A percentile compares a stretch with the other conserved stretches of the same genome.
phyloP scores from a whole-genome alignment of 768 basidiomycete species.

The Clavulina sp. region DNA sequence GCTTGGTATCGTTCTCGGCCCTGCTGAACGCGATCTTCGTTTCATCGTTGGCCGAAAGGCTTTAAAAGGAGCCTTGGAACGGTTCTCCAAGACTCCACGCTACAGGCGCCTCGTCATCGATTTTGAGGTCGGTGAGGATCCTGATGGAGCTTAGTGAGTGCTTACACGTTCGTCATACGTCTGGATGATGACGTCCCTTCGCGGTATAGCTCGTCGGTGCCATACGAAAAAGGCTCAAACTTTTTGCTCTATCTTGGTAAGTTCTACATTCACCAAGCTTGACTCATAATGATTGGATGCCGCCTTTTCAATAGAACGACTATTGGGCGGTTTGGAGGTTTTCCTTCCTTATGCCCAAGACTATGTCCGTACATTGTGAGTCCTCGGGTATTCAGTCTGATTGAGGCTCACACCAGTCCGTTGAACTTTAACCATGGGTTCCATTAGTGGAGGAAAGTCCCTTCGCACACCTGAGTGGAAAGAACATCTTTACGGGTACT shows the following conservation, averaged over 20 bases:
- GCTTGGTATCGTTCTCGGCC: conserved; percentile 47
- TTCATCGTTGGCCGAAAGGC: conserved; percentile 60
- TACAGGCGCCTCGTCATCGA: conserved; percentile 69
- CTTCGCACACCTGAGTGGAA: conserved; percentile 80
- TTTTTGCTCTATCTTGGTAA: conserved; percentile 69
- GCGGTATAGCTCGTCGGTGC: conserved; percentile 26
- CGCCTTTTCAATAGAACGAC: conserved; percentile 31
- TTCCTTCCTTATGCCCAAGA: conserved; percentile 73
- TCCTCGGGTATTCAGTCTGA: no score
- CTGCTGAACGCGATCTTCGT: conserved; percentile 62
- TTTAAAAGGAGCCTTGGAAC: conserved; percentile 50
- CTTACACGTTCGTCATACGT: no score
- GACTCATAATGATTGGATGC: neutral
- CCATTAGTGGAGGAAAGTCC: conserved; percentile 39
- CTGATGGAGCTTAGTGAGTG: conserved; percentile 12
- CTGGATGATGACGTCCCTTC: neutral
- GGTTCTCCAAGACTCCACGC: conserved; percentile 41
- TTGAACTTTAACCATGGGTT: conserved; percentile 25
- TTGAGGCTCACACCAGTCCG: no score
- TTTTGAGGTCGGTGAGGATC: conserved; percentile 29
- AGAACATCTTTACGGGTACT: conserved; percentile 57
- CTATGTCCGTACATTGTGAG: conserved; percentile 69
- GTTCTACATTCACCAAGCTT: no score
- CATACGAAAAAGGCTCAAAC: conserved; percentile 84
- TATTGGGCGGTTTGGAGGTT: conserved; percentile 62